These are phyloP conservation scores for Entonaema liquescens DNA, from an alignment of 495 filamentous ascomycete genomes.

Conservation along the genomic window DNA sequence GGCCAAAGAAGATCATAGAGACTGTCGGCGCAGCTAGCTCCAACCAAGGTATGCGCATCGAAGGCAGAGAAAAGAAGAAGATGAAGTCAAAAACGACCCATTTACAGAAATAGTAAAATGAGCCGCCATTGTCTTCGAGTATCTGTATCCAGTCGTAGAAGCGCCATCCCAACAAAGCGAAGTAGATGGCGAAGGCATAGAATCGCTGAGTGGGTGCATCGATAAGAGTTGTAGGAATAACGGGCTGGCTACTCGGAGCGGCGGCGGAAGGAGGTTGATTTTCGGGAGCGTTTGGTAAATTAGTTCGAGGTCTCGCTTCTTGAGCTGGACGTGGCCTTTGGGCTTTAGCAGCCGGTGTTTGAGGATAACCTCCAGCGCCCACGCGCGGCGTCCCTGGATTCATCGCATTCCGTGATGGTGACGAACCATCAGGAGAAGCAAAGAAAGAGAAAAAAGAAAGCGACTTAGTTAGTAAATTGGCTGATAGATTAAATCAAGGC, in stretches of 20 bases:
- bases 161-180: slow-evolving; percentile 77
- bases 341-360: slow-evolving; percentile 46
- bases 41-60: slow-evolving; percentile 91
- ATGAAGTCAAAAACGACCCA: slow-evolving; percentile 85
- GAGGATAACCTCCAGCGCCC: slow-evolving; percentile 54
- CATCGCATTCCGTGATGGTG: slow-evolving; percentile 58
- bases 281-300: slow-evolving; percentile 52
- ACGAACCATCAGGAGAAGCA: slow-evolving; percentile 30
- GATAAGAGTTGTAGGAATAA: slow-evolving; percentile 76
- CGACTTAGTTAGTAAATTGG: background rate
- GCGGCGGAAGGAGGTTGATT: slow-evolving; percentile 32
- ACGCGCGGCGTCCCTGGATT: slow-evolving; percentile 48
- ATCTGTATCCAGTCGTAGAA: slow-evolving; percentile 82
- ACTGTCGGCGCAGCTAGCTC: slow-evolving; percentile 82
- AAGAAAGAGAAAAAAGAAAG: background rate
- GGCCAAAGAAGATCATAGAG: slow-evolving; percentile 68
- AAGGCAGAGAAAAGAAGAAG: slow-evolving; percentile 85
- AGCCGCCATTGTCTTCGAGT: slow-evolving; percentile 78
- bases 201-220: slow-evolving; percentile 90
- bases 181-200: slow-evolving; percentile 81
- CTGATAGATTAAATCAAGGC: background rate
- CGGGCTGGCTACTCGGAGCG: slow-evolving; percentile 57
- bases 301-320: slow-evolving; percentile 22
- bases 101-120: slow-evolving; percentile 89
- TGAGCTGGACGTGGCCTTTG: slow-evolving; percentile 26